Evolutionary conservation across 2,329 filamentous ascomycete genomes (phyloP).

Genomic region (Graphilbum sp.): DNA sequence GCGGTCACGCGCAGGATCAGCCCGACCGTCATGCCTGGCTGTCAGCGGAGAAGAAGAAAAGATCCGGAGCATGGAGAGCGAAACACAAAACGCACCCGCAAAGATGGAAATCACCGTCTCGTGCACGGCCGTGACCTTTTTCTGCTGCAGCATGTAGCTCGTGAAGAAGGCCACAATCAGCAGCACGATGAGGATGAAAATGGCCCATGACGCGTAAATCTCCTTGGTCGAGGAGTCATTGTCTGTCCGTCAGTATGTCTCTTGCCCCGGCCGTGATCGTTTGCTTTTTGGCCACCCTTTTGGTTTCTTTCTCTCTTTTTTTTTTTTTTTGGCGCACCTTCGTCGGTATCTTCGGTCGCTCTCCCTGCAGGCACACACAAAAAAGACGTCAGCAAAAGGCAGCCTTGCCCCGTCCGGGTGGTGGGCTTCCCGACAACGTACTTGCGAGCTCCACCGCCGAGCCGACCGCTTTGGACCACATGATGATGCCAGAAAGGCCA

Average conservation of each 20-base stretch:
- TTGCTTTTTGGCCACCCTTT: too few relatives aligned
- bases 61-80: background rate
- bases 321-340: too few relatives aligned
- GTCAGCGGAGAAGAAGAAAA: conserved; percentile 2
- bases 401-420: background rate
- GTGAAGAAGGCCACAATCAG: conserved; percentile 91
- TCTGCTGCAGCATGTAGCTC: conserved; percentile 91
- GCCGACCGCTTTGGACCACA: conserved; percentile 14
- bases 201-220: conserved; percentile 87
- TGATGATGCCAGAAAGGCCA: too few relatives aligned
- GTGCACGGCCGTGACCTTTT: conserved; percentile 92
- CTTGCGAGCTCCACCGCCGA: conserved; percentile 21
- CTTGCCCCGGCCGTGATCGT: too few relatives aligned
- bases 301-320: too few relatives aligned
- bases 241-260: background rate
- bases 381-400: background rate
- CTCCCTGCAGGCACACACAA: conserved; percentile 16
- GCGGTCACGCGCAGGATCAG: conserved; percentile 70
- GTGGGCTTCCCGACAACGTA: conserved; percentile 12
- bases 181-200: conserved; percentile 91
- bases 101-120: conserved; percentile 98
- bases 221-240: conserved; percentile 75
- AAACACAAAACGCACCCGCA: conserved; percentile 42
- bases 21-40: conserved; percentile 84
- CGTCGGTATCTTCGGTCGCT: conserved; percentile 29